Evolutionary conservation across 768 basidiomycete species (phyloP), one percentile per base, ranked within the genome.

Genomic region (Chalciporus sphaerocephalus): DNA sequence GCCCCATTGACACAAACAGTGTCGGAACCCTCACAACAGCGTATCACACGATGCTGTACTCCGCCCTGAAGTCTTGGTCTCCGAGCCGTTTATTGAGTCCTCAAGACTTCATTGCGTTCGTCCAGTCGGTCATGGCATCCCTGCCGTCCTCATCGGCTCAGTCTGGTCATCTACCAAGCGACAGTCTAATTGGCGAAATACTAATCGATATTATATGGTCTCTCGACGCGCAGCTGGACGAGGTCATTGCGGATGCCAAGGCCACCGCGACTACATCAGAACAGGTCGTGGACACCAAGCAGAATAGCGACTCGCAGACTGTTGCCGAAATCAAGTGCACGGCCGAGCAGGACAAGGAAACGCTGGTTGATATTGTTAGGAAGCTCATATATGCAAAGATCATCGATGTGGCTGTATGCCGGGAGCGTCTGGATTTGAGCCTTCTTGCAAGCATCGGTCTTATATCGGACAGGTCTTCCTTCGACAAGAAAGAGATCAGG

Each of bases 181-280:
- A 66, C 3, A 50, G 66, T 1, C 54, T 73, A 1, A 79, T 91
- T 45, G 83, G 83, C 10, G 87, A 90, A 54, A 64, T 79, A 37
- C 69, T 92, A 3, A 76, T 93, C 17, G 91, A 93, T 60, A 73
- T 87, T 56, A 72, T 90, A 36, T 93, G 91, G 91, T 76, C 87
- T 16, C 62, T 87, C 36, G 91, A 92, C 65, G 72, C 78, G 28
- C 80, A 85, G 52, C 63, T 92, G 47, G 90, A 92, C 46, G 88
- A 90, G 56, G 63, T 81, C 22, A 52, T 84, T 27, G 61, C 65
- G 12, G 85, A 88, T 53, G 73, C 74, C 36, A 80, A 78, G 60
- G 48, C 59, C 22, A 55, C 70, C 35, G 55, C 78, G 36, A 59
- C 67, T 27, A 60, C 64, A 20, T 53, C 49, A 58, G 69, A 63